Base-by-base conservation (phyloP, 2,329 filamentous ascomycete species). In the Fusarium sp. region DNA sequence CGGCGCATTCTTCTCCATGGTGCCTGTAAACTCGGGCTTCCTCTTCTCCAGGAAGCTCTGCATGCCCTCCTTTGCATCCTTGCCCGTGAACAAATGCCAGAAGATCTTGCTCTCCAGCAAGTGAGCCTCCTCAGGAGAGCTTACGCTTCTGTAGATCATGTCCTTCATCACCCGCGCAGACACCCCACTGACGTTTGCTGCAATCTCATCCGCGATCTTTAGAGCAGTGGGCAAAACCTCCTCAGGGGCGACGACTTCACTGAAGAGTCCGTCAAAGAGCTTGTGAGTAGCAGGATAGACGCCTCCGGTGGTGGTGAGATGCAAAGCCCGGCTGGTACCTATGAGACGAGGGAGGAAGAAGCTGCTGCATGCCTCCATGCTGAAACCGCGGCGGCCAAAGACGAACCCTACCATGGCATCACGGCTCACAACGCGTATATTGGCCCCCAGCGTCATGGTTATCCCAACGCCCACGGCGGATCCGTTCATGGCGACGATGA, bases 311-410 rank as follows among this genome's bases (percentile, higher is more conserved):
- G 91, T 92, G 44, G 89, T 83, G 31, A 93, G 84, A 74, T 91
- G 88, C 77, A 91, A 80, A 1, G 91, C 91, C 68, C 87, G 85
- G 13, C 86, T 86, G 59, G 86, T 82, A 61, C 92, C 92, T 64
- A 94, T 86, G 28, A 94, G 82, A 0, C 90, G 86, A 3, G 92
- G 92, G 37, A 94, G 83, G 82, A 93, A 94, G 79, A 87, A 94
- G 9, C 88, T 90, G 53, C 86, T 89, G 75, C 88, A 91, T 1
- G 90, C 91, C 79, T 95, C 92, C 87, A 92, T 91, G 63, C 89
- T 85, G 73, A 94, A 84, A 1, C 92, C 92, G 44, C 92, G 85
- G 28, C 91, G 87, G 27, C 87, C 85, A 78, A 94, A 95, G 16
- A 94, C 91, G 76, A 94, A 93, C 55, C 92, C 92, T 67, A 94